A percentile compares a stretch with the other conserved stretches of the same genome.
These are phyloP conservation scores for Hyaloscypha hepaticicola DNA, from an alignment of 495 filamentous ascomycete species.

Conservation along the genomic window DNA sequence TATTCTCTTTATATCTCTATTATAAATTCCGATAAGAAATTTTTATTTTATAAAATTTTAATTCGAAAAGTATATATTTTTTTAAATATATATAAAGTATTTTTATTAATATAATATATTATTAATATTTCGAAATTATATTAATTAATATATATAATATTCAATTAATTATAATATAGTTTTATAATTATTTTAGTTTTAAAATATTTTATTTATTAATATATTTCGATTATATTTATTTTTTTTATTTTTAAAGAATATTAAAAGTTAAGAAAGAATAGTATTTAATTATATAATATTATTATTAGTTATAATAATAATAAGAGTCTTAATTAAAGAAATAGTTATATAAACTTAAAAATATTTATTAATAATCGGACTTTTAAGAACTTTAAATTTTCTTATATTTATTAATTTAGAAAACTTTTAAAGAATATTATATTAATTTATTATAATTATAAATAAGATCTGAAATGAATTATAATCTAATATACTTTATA, in stretches of 20 bases:
- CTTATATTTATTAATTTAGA: conserved; percentile 26
- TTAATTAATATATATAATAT: conserved; percentile 74
- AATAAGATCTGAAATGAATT: conserved; percentile 48
- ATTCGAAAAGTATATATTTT: conserved; percentile 54
- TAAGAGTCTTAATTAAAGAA: conserved; percentile 66
- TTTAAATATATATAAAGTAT: conserved; percentile 81
- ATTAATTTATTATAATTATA: conserved; percentile 49
- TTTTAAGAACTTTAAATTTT: conserved; percentile 55
- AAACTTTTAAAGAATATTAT: conserved; percentile 42
- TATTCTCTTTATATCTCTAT: conserved; percentile 70
- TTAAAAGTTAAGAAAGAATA: conserved; percentile 76
- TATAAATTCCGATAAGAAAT: conserved; percentile 68
- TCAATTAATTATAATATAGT: conserved; percentile 74
- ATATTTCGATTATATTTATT: conserved; percentile 78
- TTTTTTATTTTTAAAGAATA: conserved; percentile 73
- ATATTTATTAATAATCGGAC: conserved; percentile 70
- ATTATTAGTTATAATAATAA: conserved; percentile 79
- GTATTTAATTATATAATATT: conserved; percentile 77
- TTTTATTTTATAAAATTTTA: conserved; percentile 70
- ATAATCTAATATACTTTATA: conserved; percentile 51
- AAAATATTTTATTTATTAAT: conserved; percentile 69
- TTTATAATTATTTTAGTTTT: conserved; percentile 50
- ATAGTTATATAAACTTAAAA: conserved; percentile 77
- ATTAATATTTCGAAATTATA: conserved; percentile 65
- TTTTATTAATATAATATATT: conserved; percentile 78